Evolutionary conservation across 1,284 basidiomycete genomes (phyloP).

Genomic region (Sanghuangporus baumii): DNA sequence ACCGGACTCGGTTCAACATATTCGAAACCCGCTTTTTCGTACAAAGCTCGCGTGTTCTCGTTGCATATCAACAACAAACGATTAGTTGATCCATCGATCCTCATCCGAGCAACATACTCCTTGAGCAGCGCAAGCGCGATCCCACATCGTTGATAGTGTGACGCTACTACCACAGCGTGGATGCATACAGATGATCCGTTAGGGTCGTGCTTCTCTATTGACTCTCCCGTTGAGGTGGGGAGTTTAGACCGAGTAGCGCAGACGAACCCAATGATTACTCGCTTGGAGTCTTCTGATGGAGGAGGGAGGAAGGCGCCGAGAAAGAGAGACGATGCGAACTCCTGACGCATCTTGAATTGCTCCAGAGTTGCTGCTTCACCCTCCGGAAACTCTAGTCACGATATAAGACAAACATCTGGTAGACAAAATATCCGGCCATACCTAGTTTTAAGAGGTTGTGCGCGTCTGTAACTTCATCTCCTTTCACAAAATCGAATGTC

Average conservation of each 20-base stretch:
- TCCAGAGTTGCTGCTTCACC: conserved; percentile 59
- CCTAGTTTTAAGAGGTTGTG: conserved; percentile 29
- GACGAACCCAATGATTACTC: conserved; percentile 55
- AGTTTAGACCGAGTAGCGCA: conserved; percentile 57
- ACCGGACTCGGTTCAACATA: conserved; percentile 53
- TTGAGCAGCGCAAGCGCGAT: conserved; percentile 48
- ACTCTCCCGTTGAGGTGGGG: conserved; percentile 51
- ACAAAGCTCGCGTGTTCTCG: conserved; percentile 50
- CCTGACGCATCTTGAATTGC: conserved; percentile 56
- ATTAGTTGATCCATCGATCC: conserved; percentile 33
- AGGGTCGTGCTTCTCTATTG: conserved; percentile 59
- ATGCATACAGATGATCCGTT: conserved; percentile 51
- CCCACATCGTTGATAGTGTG: conserved; percentile 38
- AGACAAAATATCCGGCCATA: conserved; percentile 8
- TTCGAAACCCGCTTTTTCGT: conserved; percentile 56
- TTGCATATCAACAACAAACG: conserved; percentile 57
- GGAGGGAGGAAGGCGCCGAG: conserved; percentile 50
- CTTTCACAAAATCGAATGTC: conserved; percentile 25
- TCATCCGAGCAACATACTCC: conserved; percentile 51
- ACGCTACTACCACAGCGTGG: conserved; percentile 60
- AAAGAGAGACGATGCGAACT: conserved; percentile 54
- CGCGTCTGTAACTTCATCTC: conserved; percentile 28
- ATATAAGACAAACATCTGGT: background rate
- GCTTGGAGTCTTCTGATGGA: conserved; percentile 20
- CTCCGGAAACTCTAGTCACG: conserved; percentile 43